A percentile compares a stretch with the other conserved stretches of the same genome.
Conservation (phyloP, 208 protist genomes). For the Crithidia bombi region DNA sequence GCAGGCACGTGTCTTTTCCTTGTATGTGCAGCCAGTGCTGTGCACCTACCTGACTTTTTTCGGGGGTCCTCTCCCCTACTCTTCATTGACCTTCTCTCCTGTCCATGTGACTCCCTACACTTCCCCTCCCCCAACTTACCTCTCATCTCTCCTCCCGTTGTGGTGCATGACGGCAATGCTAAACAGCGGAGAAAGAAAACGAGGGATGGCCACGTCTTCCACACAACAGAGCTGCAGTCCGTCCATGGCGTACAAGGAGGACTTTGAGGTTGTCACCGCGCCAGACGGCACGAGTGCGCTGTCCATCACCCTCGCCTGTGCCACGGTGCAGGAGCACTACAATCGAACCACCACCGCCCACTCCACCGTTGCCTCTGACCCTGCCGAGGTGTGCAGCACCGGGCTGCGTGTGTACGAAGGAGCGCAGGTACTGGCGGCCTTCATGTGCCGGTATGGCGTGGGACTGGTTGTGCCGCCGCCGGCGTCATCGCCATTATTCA, state of each 20-base stretch:
- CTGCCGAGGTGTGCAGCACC: constrained; percentile 47
- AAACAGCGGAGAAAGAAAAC: too few species aligned
- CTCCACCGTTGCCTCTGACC: constrained; percentile 10
- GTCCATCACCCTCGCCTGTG: constrained; percentile 53
- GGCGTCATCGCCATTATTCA: background rate
- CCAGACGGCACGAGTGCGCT: constrained; percentile 38
- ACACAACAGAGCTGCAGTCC: too few species aligned
- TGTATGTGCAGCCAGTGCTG: too few species aligned
- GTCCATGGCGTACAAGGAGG: constrained; percentile 42
- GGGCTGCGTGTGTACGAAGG: constrained; percentile 80
- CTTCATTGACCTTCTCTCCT: too few species aligned
- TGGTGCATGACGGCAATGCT: too few species aligned
- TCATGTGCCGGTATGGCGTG: constrained; percentile 46
- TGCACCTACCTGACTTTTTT: too few species aligned
- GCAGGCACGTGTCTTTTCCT: too few species aligned
- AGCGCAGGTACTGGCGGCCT: constrained; percentile 60
- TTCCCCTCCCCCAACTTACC: too few species aligned
- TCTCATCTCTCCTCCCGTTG: too few species aligned
- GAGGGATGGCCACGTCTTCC: too few species aligned
- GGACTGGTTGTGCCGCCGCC: constrained; percentile 25
- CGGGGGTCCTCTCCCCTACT: too few species aligned
- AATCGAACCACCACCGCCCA: constrained; percentile 36
- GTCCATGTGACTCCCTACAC: too few species aligned
- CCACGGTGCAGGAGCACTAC: constrained; percentile 64
- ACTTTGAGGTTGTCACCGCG: constrained; percentile 48